Evolutionary conservation across 2,329 filamentous ascomycete species (phyloP).

Genomic region (Aspergillus texensis): DNA sequence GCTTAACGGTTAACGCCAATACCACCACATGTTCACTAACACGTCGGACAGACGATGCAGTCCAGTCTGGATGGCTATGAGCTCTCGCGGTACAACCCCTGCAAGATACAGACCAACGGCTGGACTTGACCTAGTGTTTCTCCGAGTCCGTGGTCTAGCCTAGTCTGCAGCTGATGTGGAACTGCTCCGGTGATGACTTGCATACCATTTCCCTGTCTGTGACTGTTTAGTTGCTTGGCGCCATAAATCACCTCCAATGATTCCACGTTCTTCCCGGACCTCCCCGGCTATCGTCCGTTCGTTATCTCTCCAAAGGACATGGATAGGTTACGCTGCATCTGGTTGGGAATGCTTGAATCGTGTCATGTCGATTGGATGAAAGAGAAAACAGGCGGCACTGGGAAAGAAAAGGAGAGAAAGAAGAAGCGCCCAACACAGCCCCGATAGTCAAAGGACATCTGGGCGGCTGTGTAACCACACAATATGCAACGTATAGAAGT

Average conservation of each 20-base stretch:
- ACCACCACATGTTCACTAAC: neutral
- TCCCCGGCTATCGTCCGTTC: neutral
- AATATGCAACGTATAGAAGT: neutral
- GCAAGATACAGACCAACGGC: neutral
- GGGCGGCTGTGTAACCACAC: neutral
- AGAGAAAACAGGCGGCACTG: neutral
- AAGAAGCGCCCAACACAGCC: neutral
- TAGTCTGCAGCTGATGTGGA: neutral
- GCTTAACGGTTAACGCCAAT: neutral
- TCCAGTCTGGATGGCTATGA: neutral
- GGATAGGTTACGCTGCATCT: conserved; percentile 7
- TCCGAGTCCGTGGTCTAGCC: neutral
- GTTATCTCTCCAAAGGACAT: conserved; percentile 6
- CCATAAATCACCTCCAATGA: conserved; percentile 4
- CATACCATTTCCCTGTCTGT: conserved; percentile 12
- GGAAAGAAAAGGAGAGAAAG: neutral
- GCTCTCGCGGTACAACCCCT: neutral
- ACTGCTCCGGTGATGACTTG: conserved; percentile 18
- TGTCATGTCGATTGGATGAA: neutral
- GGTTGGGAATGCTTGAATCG: conserved; percentile 9
- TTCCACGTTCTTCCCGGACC: neutral
- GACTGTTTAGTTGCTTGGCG: conserved; percentile 8
- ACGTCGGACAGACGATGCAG: neutral
- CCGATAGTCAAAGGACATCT: neutral
- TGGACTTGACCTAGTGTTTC: conserved; percentile 1